Base-by-base conservation (phyloP, 192 early-diverging fungal species). In the Globomyces pollinis-pini region DNA sequence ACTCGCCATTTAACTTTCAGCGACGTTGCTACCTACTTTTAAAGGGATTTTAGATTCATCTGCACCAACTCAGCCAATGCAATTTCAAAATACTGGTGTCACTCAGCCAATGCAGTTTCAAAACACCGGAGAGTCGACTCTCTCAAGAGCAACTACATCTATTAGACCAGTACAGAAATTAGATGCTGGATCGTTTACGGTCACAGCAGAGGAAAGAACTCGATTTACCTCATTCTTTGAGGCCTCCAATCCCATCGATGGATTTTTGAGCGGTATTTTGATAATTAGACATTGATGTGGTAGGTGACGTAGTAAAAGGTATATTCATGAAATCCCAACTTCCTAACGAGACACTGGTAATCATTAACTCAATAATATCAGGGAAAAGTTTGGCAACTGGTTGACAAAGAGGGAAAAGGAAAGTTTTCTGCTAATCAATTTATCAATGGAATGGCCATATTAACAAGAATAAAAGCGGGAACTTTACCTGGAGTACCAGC, bases 381-480 rank as follows among this genome's bases (percentile, higher is more conserved):
- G n/a, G 70, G 77, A 18, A 79, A 81, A 34, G 86, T 98, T 39
- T 98, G 94, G 94, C 84, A 77, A 45, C 66, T 98, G 60, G 89
- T 87, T 3, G 93, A 98, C 63, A 80, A 84, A 11, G 77, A 81
- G 32, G 57, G 70, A 0, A 69, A 83, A 18, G 88, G 88, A 39
- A 79, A 82, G 49, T 65, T 98, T 30, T 80, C 84, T 51, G 72
- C 89, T 49, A 71, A 81, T 7, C 91, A 94, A 64, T 98, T 98
- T 67, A 79, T 87, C 38, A 83, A 91, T 47, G 91, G 91, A 34
- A 95, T 98, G 92, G 80, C 84, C 62, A 86, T 90, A 57, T 85
- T 98, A 51, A 80, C 86, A 15, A 78, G 84, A 52, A 69, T 87
- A 16, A 91, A 91, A 82, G 81, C 87, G 50, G 87, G 86, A 29